A percentile compares a stretch with the other conserved stretches of the same genome.
Conservation (phyloP, 1,284 basidiomycete genomes). For the Ustilago bromivora region DNA sequence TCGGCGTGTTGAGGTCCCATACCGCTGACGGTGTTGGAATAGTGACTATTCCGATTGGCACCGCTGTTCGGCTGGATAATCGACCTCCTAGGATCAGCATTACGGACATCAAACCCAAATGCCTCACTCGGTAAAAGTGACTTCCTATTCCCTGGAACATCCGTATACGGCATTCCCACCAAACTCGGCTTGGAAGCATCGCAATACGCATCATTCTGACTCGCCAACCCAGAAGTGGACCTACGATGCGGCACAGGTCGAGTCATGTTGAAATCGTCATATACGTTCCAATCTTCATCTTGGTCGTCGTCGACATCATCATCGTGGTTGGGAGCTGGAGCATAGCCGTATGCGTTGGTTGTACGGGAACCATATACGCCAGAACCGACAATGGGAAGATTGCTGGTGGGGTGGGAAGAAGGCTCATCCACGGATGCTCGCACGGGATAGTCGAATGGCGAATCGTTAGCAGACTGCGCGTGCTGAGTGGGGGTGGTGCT, state of each 20-base stretch:
- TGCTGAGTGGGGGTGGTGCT: slow-evolving; percentile 6
- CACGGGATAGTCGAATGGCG: slow-evolving; percentile 34
- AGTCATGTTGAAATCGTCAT: slow-evolving; percentile 66
- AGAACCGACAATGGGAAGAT: slow-evolving; percentile 16
- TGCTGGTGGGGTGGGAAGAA: slow-evolving; percentile 1
- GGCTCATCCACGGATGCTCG: slow-evolving; percentile 29
- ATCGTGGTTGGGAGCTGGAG: slow-evolving; percentile 27
- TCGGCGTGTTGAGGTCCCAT: slow-evolving; percentile 43
- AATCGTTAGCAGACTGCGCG: not conserved
- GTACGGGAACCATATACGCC: slow-evolving; percentile 25
- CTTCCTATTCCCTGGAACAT: slow-evolving; percentile 31
- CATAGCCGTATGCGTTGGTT: slow-evolving; percentile 42
- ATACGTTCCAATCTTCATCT: slow-evolving; percentile 64
- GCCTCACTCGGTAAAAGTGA: slow-evolving; percentile 51
- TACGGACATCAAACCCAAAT: slow-evolving; percentile 62
- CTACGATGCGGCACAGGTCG: slow-evolving; percentile 43
- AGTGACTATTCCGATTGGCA: slow-evolving; percentile 13
- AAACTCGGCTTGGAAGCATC: slow-evolving; percentile 37
- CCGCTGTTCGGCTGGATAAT: slow-evolving; percentile 25
- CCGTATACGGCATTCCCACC: slow-evolving; percentile 35
- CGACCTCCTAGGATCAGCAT: slow-evolving; percentile 53
- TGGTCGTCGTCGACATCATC: slow-evolving; percentile 45
- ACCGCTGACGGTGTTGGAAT: slow-evolving; percentile 17
- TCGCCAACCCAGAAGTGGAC: slow-evolving; percentile 22
- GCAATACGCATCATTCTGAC: slow-evolving; percentile 38